Percentiles rank a stretch among this genome's conserved stretches.
phyloP scores from a whole-genome alignment of 768 basidiomycete species.

The Royoungia palumana region DNA sequence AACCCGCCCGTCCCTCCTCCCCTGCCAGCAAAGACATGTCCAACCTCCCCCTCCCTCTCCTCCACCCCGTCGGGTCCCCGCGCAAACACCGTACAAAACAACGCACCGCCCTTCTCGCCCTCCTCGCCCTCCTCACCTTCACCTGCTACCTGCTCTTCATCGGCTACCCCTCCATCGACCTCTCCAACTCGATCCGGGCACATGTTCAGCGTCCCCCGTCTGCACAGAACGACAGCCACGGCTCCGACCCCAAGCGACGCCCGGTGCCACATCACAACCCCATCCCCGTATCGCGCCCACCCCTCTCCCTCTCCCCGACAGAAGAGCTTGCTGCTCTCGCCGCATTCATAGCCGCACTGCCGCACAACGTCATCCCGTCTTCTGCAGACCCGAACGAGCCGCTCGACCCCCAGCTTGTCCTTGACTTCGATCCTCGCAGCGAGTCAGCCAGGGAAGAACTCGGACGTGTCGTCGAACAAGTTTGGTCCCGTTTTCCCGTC shows the following conservation, averaged over 20 bases:
- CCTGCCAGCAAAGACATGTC: conserved; percentile 16
- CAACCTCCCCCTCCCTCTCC: conserved; percentile 33
- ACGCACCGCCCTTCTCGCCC: conserved; percentile 52
- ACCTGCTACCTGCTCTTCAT: conserved; percentile 56
- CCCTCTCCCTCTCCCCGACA: conserved; percentile 45
- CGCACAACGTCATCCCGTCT: conserved; percentile 70
- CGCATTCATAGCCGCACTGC: conserved; percentile 68
- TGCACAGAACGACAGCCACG: conserved; percentile 16
- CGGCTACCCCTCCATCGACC: conserved; percentile 39
- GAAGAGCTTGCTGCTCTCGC: conserved; percentile 76
- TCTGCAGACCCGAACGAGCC: conserved; percentile 59
- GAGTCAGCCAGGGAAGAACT: conserved; percentile 61
- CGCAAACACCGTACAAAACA: conserved; percentile 43
- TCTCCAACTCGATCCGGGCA: conserved; percentile 35
- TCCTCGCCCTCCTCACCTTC: conserved; percentile 49
- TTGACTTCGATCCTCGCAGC: conserved; percentile 79
- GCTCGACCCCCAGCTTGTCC: conserved; percentile 76
- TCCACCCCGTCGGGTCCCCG: conserved; percentile 16
- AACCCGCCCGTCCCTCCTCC: not conserved
- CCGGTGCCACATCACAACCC: conserved; percentile 19
- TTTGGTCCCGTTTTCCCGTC: conserved; percentile 73
- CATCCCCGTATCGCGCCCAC: conserved; percentile 26
- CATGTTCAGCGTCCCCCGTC: conserved; percentile 12
- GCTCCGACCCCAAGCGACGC: conserved; percentile 24
- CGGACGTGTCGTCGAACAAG: conserved; percentile 52